Evolutionary conservation across 768 basidiomycete species (phyloP), one percentile per base, ranked within the genome.

Genomic region (Mycena haematopus): DNA sequence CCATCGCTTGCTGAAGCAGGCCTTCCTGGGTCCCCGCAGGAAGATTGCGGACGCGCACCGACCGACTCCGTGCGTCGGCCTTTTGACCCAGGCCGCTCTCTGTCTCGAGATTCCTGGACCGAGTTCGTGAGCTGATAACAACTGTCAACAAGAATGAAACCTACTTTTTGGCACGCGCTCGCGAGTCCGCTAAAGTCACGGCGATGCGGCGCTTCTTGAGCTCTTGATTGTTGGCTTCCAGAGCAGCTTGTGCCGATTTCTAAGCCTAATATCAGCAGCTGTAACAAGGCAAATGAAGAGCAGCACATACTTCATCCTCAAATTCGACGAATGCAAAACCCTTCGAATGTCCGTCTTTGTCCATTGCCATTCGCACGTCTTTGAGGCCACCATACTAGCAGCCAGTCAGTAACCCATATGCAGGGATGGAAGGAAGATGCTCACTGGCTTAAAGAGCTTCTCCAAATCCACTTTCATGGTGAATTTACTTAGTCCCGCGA

Each of bases 251-350:
- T 0, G 93, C 94, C 65, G 89, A 83, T 66, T 82, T 81, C 93
- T 95, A 65, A 21, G 68, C 35, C 19, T 13, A 49, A 14, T 21
- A 53, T 53, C 27, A 45, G 9, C 13, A 65, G 19, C 44, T 22
- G 7, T 1, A 9, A 10, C 21, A 31, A 25, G 10, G 24, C 42
- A 24, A 22, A 22, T 21, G 42, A 42, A 60, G 6, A n/a, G n/a
- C 14, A 52, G 6, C 7, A 70, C 82, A 49, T 62, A 94, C 96
- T 79, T 92, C 89, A 21, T 86, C 81, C 62, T 91, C 89, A 70
- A 92, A 99, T 71, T 98, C 95, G 33, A 99, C 80, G 69, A 99
- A 99, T 0, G 92, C 96, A 71, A 93, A 96, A 1, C 97, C 96
- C 72, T 87, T 95, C 31, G 82, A 82, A 52, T 84, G 79, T 0